These are phyloP conservation scores for Saturnispora hagleri DNA, from an alignment of 805 yeast species.

Conservation along the genomic window DNA sequence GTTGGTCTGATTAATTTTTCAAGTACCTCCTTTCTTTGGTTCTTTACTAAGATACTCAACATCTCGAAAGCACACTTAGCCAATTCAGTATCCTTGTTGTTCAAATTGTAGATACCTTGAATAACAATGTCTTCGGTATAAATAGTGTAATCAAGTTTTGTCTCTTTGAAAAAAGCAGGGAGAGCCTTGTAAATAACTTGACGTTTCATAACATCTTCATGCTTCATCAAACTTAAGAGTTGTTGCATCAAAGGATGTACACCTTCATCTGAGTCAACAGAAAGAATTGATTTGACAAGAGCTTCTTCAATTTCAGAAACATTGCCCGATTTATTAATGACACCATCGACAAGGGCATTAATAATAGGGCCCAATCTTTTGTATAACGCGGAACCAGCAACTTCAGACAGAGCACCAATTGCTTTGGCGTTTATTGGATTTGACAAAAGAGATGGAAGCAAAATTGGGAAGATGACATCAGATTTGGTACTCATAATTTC, in stretches of 20 bases:
- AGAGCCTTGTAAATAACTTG: conserved; percentile 57
- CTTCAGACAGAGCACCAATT: conserved; percentile 76
- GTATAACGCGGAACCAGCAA: conserved; percentile 77
- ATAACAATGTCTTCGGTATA: conserved; percentile 71
- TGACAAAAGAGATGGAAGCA: conserved; percentile 73
- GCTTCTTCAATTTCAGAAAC: conserved; percentile 38
- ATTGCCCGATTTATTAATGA: conserved; percentile 31
- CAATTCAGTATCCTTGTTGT: conserved; percentile 53
- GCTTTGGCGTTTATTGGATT: conserved; percentile 90
- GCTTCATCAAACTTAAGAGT: conserved; percentile 62
- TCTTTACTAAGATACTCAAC: conserved; percentile 54
- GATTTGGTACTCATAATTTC: conserved; percentile 89
- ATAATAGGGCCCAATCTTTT: conserved; percentile 65
- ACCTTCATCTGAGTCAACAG: conserved; percentile 72
- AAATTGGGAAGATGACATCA: conserved; percentile 86
- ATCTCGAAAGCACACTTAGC: conserved; percentile 60
- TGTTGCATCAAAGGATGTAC: conserved; percentile 80
- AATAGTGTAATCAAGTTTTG: conserved; percentile 59
- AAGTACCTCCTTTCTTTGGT: conserved; percentile 65
- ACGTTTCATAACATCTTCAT: conserved; percentile 60
- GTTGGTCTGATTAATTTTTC: conserved; percentile 79
- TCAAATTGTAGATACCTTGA: conserved; percentile 61
- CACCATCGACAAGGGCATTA: conserved; percentile 59
- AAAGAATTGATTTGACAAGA: conserved; percentile 58
- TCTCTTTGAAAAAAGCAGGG: conserved; percentile 58